These are phyloP conservation scores for Hibiscus mutabilis DNA, from an alignment of 345 rosid genomes.

Conservation along the genomic window DNA sequence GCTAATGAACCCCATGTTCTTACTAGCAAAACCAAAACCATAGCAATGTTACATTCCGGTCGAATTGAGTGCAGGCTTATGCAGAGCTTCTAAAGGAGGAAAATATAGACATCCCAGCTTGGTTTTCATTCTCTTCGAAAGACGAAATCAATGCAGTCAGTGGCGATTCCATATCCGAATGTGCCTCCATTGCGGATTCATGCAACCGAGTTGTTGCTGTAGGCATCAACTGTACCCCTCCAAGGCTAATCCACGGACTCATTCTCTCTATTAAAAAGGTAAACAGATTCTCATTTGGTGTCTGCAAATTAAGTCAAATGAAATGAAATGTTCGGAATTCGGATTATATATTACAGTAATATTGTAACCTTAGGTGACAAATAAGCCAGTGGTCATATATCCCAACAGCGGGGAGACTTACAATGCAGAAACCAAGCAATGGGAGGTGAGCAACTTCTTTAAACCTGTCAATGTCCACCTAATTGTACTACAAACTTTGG, in stretches of 20 bases:
- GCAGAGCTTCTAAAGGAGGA: constrained; percentile 81
- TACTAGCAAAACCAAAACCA: background rate
- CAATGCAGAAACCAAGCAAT: constrained; percentile 49
- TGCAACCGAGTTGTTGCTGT: constrained; percentile 65
- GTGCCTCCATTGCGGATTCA: constrained; percentile 66
- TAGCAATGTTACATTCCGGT: background rate
- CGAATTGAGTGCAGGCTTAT: constrained; percentile 43
- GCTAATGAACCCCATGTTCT: background rate
- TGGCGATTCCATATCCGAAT: constrained; percentile 65
- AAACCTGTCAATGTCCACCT: background rate
- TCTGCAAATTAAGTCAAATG: background rate
- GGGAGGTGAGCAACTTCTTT: constrained; percentile 54
- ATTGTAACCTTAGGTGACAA: constrained; percentile 43
- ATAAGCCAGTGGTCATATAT: constrained; percentile 60
- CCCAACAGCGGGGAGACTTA: constrained; percentile 89
- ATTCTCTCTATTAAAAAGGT: constrained; percentile 51
- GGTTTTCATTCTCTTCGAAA: constrained; percentile 74
- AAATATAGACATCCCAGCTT: constrained; percentile 55
- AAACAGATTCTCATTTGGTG: background rate
- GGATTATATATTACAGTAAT: background rate
- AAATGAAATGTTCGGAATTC: background rate
- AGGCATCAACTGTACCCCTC: constrained; percentile 85
- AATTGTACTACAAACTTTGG: background rate
- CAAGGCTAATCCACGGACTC: constrained; percentile 58
- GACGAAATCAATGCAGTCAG: constrained; percentile 65